Evolutionary conservation across 2,329 filamentous ascomycete genomes (phyloP).

Genomic region (Apiospora phragmitis): DNA sequence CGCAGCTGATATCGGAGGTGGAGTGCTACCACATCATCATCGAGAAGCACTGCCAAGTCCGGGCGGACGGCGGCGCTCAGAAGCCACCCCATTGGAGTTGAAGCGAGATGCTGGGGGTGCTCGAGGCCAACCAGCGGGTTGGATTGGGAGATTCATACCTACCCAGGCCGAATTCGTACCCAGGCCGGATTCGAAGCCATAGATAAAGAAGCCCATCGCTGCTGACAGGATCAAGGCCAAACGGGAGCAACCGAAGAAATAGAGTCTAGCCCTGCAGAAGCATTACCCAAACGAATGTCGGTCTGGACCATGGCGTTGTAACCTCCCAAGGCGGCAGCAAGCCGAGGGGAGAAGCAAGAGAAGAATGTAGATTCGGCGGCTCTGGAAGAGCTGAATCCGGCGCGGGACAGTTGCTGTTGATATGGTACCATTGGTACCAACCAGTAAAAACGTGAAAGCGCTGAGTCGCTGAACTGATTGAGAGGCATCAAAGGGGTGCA

Average conservation of each 20-base stretch:
- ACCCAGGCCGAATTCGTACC: too few relatives aligned
- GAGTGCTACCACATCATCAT: not conserved
- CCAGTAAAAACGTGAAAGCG: too few relatives aligned
- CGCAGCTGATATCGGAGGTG: not conserved
- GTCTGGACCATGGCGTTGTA: not conserved
- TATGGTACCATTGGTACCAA: not conserved
- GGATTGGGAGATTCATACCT: too few relatives aligned
- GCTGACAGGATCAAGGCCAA: too few relatives aligned
- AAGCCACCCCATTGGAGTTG: not conserved
- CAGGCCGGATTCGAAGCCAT: too few relatives aligned
- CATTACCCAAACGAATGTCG: not conserved
- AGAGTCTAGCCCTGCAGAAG: too few relatives aligned
- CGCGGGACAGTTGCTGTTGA: not conserved
- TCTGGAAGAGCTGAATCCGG: not conserved
- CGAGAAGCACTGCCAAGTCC: not conserved
- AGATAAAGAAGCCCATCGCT: too few relatives aligned
- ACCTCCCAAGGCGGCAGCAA: not conserved
- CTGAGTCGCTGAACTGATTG: not conserved
- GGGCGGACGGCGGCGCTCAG: not conserved
- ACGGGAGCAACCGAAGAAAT: too few relatives aligned
- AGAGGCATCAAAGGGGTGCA: not conserved
- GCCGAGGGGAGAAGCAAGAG: not conserved
- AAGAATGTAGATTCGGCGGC: not conserved
- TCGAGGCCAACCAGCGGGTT: not conserved
- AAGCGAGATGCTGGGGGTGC: not conserved